Percentiles rank a stretch among this genome's conserved stretches.
These are phyloP conservation scores for Heritiera fomes DNA, from an alignment of 345 rosid species.

Conservation along the genomic window DNA sequence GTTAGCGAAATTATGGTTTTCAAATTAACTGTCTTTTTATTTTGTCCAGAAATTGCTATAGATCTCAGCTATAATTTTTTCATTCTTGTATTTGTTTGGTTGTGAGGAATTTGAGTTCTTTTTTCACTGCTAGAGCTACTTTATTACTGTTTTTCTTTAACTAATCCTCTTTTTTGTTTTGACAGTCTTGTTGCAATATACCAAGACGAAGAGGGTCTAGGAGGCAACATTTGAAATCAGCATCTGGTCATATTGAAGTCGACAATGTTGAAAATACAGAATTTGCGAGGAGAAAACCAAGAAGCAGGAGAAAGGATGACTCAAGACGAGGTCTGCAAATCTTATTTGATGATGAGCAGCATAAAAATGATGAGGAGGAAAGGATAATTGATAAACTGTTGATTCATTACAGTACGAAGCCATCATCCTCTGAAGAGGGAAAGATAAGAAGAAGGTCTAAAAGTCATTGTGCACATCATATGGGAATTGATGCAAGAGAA, in stretches of 20 bases:
- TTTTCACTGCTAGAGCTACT: no score
- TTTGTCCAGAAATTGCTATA: no score
- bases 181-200: no score
- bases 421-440: constrained; percentile 53
- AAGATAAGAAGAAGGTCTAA: constrained; percentile 46
- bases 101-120: no score
- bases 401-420: constrained; percentile 84
- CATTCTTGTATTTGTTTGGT: no score
- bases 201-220: constrained; percentile 60
- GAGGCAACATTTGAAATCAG: constrained; percentile 53
- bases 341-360: constrained; percentile 55
- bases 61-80: no score
- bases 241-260: constrained; percentile 38
- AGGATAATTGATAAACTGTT: constrained; percentile 81
- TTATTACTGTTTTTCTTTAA: no score
- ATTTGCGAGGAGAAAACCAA: constrained; percentile 43
- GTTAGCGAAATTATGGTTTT: no score
- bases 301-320: constrained; percentile 68
- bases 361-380: constrained; percentile 71
- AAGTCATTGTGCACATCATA: constrained; percentile 45
- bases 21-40: no score
- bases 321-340: constrained; percentile 64
- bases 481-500: constrained; percentile 27
- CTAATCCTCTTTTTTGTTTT: no score
- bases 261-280: constrained; percentile 38